Evolutionary conservation across 2,329 filamentous ascomycete genomes (phyloP), one percentile per base, ranked within the genome.

Genomic region (Dendrostoma leiphaemia): DNA sequence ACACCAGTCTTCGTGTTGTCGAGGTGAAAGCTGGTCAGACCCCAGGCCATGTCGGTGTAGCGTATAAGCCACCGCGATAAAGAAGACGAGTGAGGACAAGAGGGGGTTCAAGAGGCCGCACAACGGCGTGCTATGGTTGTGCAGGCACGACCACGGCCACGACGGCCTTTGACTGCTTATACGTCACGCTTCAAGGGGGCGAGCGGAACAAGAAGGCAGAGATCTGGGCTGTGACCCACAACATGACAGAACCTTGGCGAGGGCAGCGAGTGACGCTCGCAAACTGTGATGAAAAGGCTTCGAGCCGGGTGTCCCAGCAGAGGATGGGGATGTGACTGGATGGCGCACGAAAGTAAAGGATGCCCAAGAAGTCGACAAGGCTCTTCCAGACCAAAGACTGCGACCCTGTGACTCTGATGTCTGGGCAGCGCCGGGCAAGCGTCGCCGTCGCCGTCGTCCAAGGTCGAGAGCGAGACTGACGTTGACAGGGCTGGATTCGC

Each of bases 181-280:
- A 48, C n/a, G 29, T 35, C 47, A 45, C n/a, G 32, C 43, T 44
- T 51, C 53, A 44, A 37, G 48, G 51, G 26, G 55, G 44, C 21
- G 54, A 57, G 34, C 54, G 31, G 37, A 48, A 54, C 31, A 48
- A 26, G 31, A 46, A 57, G 52, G 52, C 40, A 48, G 48, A 57
- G 37, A 53, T 50, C 37, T 48, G 55, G 41, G 43, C 55, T 34
- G 48, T 51, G 48, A 55, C 51, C 55, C 55, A 57, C 55, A 54
- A 53, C 55, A 57, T 54, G 51, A 57, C 55, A 55, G 32, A 44
- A 38, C 32, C 35, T 44, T 45, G 48, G 35, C 26, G 31, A 19
- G n/a, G 7, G 24, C 23, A 43, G 9, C 15, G 26, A 40, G 13
- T 21, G 24, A 51, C 23, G 38, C 31, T 41, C 38, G 19, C 40